A percentile compares a stretch with the other conserved stretches of the same genome.
Conservation (phyloP, 352 stramenopile genomes). For the Pythium graminicola region DNA sequence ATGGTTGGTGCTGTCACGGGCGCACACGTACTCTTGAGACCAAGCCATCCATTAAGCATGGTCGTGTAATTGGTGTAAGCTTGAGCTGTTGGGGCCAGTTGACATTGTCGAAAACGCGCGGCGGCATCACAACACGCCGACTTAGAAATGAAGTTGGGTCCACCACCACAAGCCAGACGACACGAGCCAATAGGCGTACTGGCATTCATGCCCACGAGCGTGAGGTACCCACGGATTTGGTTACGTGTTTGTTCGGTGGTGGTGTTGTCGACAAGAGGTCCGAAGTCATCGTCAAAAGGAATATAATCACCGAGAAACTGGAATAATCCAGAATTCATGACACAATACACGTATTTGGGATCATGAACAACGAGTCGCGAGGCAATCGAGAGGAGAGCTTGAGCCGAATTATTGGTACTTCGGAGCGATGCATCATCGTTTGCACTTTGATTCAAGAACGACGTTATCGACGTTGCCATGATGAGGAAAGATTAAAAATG, state of each 20-base stretch:
- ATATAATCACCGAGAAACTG: no score
- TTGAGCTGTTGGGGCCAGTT: slow-evolving; percentile 23
- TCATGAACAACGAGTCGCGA: no score
- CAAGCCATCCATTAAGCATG: slow-evolving; percentile 36
- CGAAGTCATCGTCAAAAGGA: no score
- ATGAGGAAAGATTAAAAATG: no score
- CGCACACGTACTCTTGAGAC: slow-evolving; percentile 31
- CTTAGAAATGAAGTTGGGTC: not conserved
- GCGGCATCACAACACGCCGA: not conserved
- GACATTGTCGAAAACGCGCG: slow-evolving; percentile 19
- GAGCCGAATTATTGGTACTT: no score
- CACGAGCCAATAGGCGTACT: slow-evolving; percentile 4
- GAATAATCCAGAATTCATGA: no score
- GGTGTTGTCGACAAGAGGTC: not conserved
- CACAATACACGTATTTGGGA: no score
- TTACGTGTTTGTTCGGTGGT: not conserved
- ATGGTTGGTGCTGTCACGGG: slow-evolving; percentile 28
- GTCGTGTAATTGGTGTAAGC: slow-evolving; percentile 29
- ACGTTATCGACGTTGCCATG: no score
- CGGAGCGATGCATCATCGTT: no score
- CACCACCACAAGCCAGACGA: not conserved
- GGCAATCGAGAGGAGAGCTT: no score
- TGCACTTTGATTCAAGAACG: no score
- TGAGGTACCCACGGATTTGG: not conserved
- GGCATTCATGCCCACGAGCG: slow-evolving; percentile 1